Base-by-base conservation (phyloP, 306 rosid species). In the Corylus americana region DNA sequence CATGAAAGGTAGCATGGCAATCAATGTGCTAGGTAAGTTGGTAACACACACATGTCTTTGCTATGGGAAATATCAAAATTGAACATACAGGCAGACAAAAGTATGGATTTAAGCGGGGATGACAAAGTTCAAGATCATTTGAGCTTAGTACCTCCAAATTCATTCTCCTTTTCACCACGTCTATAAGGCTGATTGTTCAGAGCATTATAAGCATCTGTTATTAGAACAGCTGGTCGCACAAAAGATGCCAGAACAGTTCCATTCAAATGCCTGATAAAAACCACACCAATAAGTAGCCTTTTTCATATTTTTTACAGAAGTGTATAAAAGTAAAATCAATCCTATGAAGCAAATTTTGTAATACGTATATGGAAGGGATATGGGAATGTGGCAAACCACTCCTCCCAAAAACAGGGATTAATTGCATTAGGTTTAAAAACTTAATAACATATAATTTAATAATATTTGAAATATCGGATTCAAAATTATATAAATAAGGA, bases 181-280 rank as follows among this genome's bases (percentile, higher is more conserved):
- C 98, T 91, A 67, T 91, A 91, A 57, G 99, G 92, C 88, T 95
- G 97, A 87, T 95, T 95, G 78, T 93, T 95, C 87, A 95, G 75
- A 89, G 99, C 99, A 82, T 95, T 95, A 84, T 91, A 95, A 20
- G 99, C 98, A 91, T 95, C 99, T 8, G 99, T 95, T 79, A 95
- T 95, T 53, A 95, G 86, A 80, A 95, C 98, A 78, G 99, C 99
- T 53, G 98, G 98, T 50, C 98, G 91, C 77, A 93, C 96, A 82
- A 88, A 91, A 76, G 97, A 86, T 77, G 94, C 87, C 66, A 90
- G 92, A 87, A 82, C 91, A 77, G 93, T 95, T 85, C 98, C 98
- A 75, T 92, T 95, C 84, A 95, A 86, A 93, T 95, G 99, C 94
- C 99, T 93, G 85, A 89, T 50, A 71, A 80, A 84, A 87, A 80